Evolutionary conservation across 2,329 filamentous ascomycete species (phyloP).

Genomic region (Neurospora sp.): DNA sequence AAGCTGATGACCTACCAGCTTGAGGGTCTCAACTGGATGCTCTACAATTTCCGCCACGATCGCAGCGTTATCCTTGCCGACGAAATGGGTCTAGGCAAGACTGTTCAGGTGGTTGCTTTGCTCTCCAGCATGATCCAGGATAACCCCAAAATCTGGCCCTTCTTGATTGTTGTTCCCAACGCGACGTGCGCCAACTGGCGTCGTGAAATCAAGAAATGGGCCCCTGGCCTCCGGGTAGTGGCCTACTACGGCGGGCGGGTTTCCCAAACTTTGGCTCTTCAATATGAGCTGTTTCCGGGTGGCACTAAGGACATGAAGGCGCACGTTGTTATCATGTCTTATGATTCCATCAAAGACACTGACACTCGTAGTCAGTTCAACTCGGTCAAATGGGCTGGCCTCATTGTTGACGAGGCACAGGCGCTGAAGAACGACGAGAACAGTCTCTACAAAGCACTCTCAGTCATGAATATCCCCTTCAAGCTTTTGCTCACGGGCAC

Average conservation of each 20-base stretch:
- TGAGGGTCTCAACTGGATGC: constrained; percentile 89
- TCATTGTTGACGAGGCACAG: constrained; percentile 93
- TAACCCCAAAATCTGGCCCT: constrained; percentile 72
- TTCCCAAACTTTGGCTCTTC: constrained; percentile 65
- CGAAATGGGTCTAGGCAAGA: constrained; percentile 98
- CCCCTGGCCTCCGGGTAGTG: constrained; percentile 76
- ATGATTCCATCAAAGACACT: constrained; percentile 75
- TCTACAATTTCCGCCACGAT: constrained; percentile 75
- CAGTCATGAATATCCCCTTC: constrained; percentile 67
- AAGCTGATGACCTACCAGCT: constrained; percentile 90
- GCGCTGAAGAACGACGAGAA: constrained; percentile 89
- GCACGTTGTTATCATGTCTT: constrained; percentile 91
- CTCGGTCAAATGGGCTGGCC: constrained; percentile 69
- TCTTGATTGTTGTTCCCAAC: constrained; percentile 87
- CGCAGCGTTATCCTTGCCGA: constrained; percentile 89
- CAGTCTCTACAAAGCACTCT: constrained; percentile 66
- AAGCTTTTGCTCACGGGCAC: constrained; percentile 83
- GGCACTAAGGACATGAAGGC: constrained; percentile 61
- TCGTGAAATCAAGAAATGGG: constrained; percentile 90
- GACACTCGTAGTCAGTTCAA: constrained; percentile 57
- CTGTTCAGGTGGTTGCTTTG: constrained; percentile 81
- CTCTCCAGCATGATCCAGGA: constrained; percentile 64
- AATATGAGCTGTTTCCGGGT: constrained; percentile 76
- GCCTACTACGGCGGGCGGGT: constrained; percentile 76
- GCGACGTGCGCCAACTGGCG: constrained; percentile 97